These are phyloP conservation scores for Synchytrium microbalum DNA, from an alignment of 371 early-diverging fungal species.

Conservation along the genomic window DNA sequence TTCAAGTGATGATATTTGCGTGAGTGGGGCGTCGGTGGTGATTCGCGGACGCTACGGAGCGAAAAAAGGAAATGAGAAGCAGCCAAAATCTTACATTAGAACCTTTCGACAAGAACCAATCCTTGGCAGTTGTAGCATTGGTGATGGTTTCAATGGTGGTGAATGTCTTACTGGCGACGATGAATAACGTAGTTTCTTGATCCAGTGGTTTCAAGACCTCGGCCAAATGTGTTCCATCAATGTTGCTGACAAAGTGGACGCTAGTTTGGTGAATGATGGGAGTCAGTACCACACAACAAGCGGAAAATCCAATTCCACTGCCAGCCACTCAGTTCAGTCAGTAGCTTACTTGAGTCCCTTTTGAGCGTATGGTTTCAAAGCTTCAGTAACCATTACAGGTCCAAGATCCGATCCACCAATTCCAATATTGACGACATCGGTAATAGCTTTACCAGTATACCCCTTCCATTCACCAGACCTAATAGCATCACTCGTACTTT, in stretches of 20 bases:
- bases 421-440: slow-evolving; percentile 97
- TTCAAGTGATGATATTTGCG: background rate
- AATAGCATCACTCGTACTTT: slow-evolving; percentile 70
- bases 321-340: no score
- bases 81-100: slow-evolving; percentile 58
- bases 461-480: slow-evolving; percentile 89
- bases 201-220: slow-evolving; percentile 79
- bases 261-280: background rate
- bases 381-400: slow-evolving; percentile 97
- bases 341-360: slow-evolving; percentile 46
- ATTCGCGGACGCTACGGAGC: background rate
- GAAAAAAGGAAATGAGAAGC: slow-evolving; percentile 1
- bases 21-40: background rate
- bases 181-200: slow-evolving; percentile 92
- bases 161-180: slow-evolving; percentile 98
- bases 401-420: slow-evolving; percentile 99
- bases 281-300: background rate
- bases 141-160: slow-evolving; percentile 99
- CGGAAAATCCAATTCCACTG: background rate
- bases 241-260: slow-evolving; percentile 96
- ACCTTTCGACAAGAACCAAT: slow-evolving; percentile 82
- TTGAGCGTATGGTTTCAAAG: slow-evolving; percentile 84
- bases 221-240: slow-evolving; percentile 95
- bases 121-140: slow-evolving; percentile 90
- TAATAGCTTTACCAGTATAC: slow-evolving; percentile 88